Conservation (phyloP, 2,329 filamentous ascomycete species). For the Colletotrichum sojae region DNA sequence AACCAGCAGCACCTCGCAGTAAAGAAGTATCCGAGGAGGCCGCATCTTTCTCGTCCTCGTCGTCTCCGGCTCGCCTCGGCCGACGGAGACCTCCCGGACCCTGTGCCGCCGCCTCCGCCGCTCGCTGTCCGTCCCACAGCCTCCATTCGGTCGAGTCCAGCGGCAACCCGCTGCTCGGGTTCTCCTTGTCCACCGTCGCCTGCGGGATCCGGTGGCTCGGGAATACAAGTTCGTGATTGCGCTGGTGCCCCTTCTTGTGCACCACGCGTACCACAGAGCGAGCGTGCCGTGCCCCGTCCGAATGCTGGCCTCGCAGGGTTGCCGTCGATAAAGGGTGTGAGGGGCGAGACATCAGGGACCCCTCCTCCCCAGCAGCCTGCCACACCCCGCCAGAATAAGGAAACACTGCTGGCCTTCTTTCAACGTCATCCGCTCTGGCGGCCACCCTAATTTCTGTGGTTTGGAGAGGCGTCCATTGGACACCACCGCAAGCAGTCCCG, state of each 20-base stretch:
- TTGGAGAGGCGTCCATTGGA: not conserved
- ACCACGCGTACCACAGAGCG: conserved; percentile 3
- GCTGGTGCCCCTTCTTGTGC: conserved; percentile 37
- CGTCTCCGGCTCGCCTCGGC: conserved; percentile 9
- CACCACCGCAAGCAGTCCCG: conserved; percentile 2
- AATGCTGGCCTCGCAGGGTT: conserved; percentile 18
- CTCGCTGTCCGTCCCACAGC: conserved; percentile 16
- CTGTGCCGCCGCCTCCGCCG: conserved; percentile 11
- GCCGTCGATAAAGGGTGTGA: conserved; percentile 27
- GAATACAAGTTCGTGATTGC: conserved; percentile 36
- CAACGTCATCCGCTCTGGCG: conserved; percentile 31
- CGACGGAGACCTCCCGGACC: conserved; percentile 24
- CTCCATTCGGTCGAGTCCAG: conserved; percentile 8
- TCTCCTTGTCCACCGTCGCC: conserved; percentile 18
- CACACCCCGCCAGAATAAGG: conserved; percentile 22
- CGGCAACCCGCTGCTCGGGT: conserved; percentile 3
- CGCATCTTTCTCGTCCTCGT: not conserved
- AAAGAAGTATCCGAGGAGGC: too few relatives aligned
- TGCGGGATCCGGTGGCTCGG: conserved; percentile 40
- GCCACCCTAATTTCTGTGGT: too few relatives aligned
- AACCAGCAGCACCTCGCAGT: too few relatives aligned
- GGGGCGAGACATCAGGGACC: conserved; percentile 35
- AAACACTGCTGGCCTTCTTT: conserved; percentile 36
- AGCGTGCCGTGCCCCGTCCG: conserved; percentile 5
- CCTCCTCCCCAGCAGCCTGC: conserved; percentile 11